phyloP scores from a whole-genome alignment of 305 asterid species.

The Rubia occidens region DNA sequence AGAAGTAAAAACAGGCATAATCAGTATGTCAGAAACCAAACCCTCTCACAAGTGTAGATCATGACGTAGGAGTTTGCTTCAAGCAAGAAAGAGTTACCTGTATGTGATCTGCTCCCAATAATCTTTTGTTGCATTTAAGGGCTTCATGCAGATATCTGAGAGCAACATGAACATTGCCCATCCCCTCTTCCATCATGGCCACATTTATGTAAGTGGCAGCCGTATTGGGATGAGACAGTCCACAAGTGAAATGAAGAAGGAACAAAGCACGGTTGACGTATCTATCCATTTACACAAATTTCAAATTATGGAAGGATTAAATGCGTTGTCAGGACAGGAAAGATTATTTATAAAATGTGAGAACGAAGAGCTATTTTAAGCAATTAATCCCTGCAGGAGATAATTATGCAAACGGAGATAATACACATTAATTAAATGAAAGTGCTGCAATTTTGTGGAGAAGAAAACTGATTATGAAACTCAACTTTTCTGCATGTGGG shows the following conservation, averaged over 20 bases:
- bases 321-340: not conserved
- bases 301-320: not conserved
- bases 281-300: constrained; percentile 40
- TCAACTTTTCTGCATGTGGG: too few relatives aligned
- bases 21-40: not conserved
- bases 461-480: not conserved
- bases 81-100: constrained; percentile 52
- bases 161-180: constrained; percentile 99
- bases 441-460: not conserved
- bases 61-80: constrained; percentile 5
- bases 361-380: not conserved
- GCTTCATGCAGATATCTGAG: constrained; percentile 99
- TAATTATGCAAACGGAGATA: too few relatives aligned
- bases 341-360: not conserved
- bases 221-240: constrained; percentile 97
- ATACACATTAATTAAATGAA: not conserved
- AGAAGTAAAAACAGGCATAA: constrained; percentile 9
- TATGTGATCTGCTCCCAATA: constrained; percentile 94
- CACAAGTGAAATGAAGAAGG: constrained; percentile 97
- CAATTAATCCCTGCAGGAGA: not conserved
- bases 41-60: not conserved
- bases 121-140: constrained; percentile 85
- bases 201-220: constrained; percentile 98
- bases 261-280: constrained; percentile 94
- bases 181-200: constrained; percentile 99